phyloP scores from a whole-genome alignment of 1,284 basidiomycete genomes.

The Fomitopsis palustris region DNA sequence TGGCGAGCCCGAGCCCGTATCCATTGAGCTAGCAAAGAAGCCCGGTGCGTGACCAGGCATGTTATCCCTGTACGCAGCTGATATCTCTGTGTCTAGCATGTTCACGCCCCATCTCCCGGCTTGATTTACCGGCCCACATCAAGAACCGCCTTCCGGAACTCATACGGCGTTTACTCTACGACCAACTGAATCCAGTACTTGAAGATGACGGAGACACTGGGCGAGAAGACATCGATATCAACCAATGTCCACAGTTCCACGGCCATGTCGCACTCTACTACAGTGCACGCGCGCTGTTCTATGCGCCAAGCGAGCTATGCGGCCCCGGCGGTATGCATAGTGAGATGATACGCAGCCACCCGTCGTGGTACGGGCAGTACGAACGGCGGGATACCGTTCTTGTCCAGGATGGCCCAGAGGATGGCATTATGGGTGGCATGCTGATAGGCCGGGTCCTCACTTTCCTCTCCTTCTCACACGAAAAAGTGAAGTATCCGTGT shows the following conservation, averaged over 20 bases:
- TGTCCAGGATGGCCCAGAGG: neutral
- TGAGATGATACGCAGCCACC: neutral
- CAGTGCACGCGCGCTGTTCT: slow-evolving; percentile 10
- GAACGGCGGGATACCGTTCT: neutral
- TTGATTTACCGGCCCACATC: neutral
- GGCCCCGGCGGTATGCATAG: slow-evolving; percentile 17
- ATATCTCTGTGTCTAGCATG: neutral
- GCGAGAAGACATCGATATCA: neutral
- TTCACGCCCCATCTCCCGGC: neutral
- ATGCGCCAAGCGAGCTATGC: slow-evolving; percentile 22
- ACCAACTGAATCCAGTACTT: neutral
- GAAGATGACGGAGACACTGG: neutral
- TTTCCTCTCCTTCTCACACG: slow-evolving; percentile 9
- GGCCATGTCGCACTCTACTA: slow-evolving; percentile 1
- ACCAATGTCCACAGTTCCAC: slow-evolving; percentile 1
- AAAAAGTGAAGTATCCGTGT: slow-evolving; percentile 10
- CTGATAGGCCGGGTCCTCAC: neutral
- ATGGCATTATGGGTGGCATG: neutral
- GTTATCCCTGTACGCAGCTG: neutral
- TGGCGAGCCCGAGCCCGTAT: neutral
- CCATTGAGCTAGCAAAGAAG: neutral
- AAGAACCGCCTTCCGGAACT: neutral
- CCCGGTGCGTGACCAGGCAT: neutral
- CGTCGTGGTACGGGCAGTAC: neutral
- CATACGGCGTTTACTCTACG: slow-evolving; percentile 11